Evolutionary conservation across 2,329 filamentous ascomycete genomes (phyloP), one percentile per base, ranked within the genome.

Genomic region (Arachnomyces sp.): DNA sequence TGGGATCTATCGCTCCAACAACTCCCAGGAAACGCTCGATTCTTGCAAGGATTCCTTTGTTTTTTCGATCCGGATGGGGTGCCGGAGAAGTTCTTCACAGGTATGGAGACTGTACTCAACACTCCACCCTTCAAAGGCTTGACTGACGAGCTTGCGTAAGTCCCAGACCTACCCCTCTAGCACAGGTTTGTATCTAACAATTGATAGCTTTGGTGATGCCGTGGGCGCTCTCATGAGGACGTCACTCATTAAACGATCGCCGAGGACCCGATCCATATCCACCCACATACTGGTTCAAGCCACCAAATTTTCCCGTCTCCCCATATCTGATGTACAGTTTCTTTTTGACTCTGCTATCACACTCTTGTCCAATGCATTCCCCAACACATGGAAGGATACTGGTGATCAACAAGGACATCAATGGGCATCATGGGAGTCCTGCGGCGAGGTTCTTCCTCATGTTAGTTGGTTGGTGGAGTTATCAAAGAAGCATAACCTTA

Each of bases 381-480:
- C 40, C 13, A 39, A 43, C 36, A 43, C 40, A 4, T 43, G 35
- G 40, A 43, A 38, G 30, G 3, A 39, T 15, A 8, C n/a, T 9
- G n/a, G 12, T 4, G 2, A 8, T 17, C 30, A 43, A 3, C 40
- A 39, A 31, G 40, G 40, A 8, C 40, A 43, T 39, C 29, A 35
- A 13, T 35, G 36, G 40, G 30, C 17, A 3, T 43, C 36, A 17
- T 43, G 40, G 36, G 36, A 33, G 15, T 30, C 18, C 3, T 43
- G 36, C 29, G 35, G 36, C 28, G 30, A 25, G 4, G 28, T 43
- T 38, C 43, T 58, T 16, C 52, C 55, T 13, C 55, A 60, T 46
- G 48, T 60, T 11, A 39, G 47, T n/a, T 45, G 54, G 34, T 45
- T 59, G 4, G 38, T 50, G 7, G 40, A 49, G 13, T 39, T 52